phyloP scores from a whole-genome alignment of 176 grass and related monocot species.

The Puccinellia tenuiflora region DNA sequence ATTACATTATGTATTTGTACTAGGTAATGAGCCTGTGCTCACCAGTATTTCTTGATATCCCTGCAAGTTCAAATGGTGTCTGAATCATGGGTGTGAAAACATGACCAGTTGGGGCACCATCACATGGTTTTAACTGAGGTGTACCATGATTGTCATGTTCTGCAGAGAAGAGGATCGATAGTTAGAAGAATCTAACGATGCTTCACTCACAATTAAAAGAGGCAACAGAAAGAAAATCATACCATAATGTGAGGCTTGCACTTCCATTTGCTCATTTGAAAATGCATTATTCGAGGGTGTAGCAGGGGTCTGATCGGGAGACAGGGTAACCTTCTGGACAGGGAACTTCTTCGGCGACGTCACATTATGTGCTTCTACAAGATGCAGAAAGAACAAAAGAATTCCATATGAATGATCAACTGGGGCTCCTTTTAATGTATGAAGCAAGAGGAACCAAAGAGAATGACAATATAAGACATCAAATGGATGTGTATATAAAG shows the following conservation, averaged over 20 bases:
- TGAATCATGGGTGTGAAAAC: slow-evolving; percentile 52
- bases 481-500: background rate
- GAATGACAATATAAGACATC: background rate
- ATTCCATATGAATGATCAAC: background rate
- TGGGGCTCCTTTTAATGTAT: slow-evolving; percentile 17
- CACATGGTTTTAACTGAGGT: slow-evolving; percentile 27
- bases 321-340: slow-evolving; percentile 16
- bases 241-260: slow-evolving; percentile 45
- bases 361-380: slow-evolving; percentile 40
- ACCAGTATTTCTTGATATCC: slow-evolving; percentile 60
- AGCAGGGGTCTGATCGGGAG: slow-evolving; percentile 16
- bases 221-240: slow-evolving; percentile 24
- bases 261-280: slow-evolving; percentile 27
- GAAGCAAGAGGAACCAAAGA: slow-evolving; percentile 2
- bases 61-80: slow-evolving; percentile 36
- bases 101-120: slow-evolving; percentile 18
- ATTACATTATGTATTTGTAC: background rate
- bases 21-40: slow-evolving; percentile 24
- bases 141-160: slow-evolving; percentile 28
- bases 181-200: slow-evolving; percentile 28
- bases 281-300: slow-evolving; percentile 32
- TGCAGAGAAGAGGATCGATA: slow-evolving; percentile 12
- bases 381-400: slow-evolving; percentile 27
- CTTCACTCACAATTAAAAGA: slow-evolving; percentile 9
- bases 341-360: slow-evolving; percentile 29